Base-by-base conservation (phyloP, 2,329 filamentous ascomycete species). In the Alternaria burnsii region DNA sequence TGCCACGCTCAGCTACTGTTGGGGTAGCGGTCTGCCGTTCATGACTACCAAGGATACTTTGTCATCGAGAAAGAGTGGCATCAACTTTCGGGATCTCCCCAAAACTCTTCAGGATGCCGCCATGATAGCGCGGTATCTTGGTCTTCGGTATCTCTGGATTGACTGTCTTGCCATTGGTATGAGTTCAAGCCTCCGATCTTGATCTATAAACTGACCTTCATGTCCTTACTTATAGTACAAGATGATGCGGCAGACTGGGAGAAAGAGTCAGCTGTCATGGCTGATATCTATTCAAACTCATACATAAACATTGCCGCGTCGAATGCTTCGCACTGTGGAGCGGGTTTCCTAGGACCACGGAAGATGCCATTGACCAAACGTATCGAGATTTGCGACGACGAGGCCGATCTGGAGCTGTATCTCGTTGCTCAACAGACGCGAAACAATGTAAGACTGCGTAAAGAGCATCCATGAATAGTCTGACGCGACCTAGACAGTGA, bases 181-280 rank as follows among this genome's bases (percentile, higher is more conserved):
- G 32, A n/a, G 5, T n/a, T 9, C 20, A 10, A 24, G 5, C 24
- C 30, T 7, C 5, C 16, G 7, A n/a, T n/a, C 9, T n/a, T 10
- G 4, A 18, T 36, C 22, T 32, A 26, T 36, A 11, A 10, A 11
- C 46, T 50, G 3, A 50, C 1, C 1, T 9, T 36, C 11, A 1
- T 3, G 14, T 1, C 1, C 1, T n/a, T 7, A 12, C 50, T 32
- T 24, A 51, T 34, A 47, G 42, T 59, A 32, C 59, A 62, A 42
- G 51, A 62, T 34, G 59, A 62, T 18, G 48, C 42, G 9, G 46
- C 20, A 11, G 59, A 62, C 50, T 62, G 59, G 59, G 59, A 58
- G 11, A 30, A 32, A 28, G 59, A 62, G 48, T 51, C 50, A 5
- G 55, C 59, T n/a, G 42, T 40, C 3, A 62, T 62, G 59, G 50